phyloP scores from a whole-genome alignment of 83 land plant species.

The Diphasiastrum complanatum region DNA sequence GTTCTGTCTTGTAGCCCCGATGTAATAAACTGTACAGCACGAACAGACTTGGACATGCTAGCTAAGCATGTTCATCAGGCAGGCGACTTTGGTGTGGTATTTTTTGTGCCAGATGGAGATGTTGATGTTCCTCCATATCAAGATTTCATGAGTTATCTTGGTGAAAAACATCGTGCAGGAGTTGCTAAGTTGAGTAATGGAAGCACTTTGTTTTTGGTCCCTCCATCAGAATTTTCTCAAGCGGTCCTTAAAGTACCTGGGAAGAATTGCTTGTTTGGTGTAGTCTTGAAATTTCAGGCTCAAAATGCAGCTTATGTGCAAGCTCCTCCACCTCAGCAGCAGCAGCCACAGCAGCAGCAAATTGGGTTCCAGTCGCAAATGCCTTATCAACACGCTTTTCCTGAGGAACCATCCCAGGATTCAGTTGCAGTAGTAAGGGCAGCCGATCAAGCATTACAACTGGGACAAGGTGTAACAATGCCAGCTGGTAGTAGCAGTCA shows the following conservation, averaged over 20 bases:
- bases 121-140: constrained; percentile 78
- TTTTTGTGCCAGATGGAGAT: constrained; percentile 82
- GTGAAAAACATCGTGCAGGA: constrained; percentile 78
- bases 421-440: neutral
- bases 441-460: constrained; percentile 6
- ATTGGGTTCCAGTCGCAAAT: constrained; percentile 10
- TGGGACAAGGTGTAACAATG: constrained; percentile 9
- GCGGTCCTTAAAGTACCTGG: constrained; percentile 65
- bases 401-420: constrained; percentile 1
- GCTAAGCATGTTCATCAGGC: constrained; percentile 73
- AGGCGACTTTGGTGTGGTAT: constrained; percentile 67
- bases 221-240: constrained; percentile 84
- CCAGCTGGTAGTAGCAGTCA: constrained; percentile 18
- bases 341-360: constrained; percentile 17
- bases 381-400: neutral
- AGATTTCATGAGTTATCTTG: constrained; percentile 75
- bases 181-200: constrained; percentile 90
- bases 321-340: constrained; percentile 5
- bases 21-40: constrained; percentile 73
- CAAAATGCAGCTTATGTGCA: constrained; percentile 14
- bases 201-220: constrained; percentile 80
- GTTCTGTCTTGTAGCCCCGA: constrained; percentile 59
- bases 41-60: constrained; percentile 87
- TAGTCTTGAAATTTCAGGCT: constrained; percentile 57
- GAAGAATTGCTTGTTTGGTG: constrained; percentile 79